A percentile compares a stretch with the other conserved stretches of the same genome.
Conservation (phyloP, 306 rosid genomes). For the Hippophae rhamnoides region DNA sequence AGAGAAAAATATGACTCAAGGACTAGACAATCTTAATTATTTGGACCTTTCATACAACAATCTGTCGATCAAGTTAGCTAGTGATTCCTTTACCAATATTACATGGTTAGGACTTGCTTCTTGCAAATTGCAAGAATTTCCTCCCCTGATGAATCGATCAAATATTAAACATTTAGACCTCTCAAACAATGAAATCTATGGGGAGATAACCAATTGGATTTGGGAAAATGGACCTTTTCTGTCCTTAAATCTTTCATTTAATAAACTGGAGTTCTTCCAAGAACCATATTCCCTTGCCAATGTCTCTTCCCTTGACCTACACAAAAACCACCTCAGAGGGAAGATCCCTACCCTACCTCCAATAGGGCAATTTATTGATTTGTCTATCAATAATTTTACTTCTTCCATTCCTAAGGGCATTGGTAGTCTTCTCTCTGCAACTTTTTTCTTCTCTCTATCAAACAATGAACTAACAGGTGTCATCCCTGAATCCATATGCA, state of each 20-base stretch:
- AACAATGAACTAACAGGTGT: conserved; percentile 1
- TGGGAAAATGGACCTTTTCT: neutral
- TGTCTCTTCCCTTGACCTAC: conserved; percentile 22
- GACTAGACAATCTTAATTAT: neutral
- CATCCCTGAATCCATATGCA: conserved; percentile 17
- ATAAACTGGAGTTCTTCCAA: neutral
- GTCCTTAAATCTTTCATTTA: conserved; percentile 8
- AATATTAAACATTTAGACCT: conserved; percentile 1
- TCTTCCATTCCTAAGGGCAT: conserved; percentile 14
- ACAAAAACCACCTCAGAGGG: conserved; percentile 29
- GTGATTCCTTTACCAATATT: conserved; percentile 2
- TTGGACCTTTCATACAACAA: conserved; percentile 21
- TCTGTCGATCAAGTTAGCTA: neutral
- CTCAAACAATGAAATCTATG: conserved; percentile 17
- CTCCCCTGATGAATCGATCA: conserved; percentile 13
- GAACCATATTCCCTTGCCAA: neutral
- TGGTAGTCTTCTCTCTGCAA: neutral
- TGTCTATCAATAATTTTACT: conserved; percentile 28
- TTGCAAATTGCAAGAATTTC: conserved; percentile 4
- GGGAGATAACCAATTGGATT: conserved; percentile 21
- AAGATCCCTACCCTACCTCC: conserved; percentile 11
- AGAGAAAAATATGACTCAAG: neutral
- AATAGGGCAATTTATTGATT: conserved; percentile 2
- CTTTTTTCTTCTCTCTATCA: conserved; percentile 6
- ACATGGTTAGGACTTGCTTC: conserved; percentile 13